phyloP scores from a whole-genome alignment of 176 grass and related monocot genomes.

The Rhynchospora pubera region DNA sequence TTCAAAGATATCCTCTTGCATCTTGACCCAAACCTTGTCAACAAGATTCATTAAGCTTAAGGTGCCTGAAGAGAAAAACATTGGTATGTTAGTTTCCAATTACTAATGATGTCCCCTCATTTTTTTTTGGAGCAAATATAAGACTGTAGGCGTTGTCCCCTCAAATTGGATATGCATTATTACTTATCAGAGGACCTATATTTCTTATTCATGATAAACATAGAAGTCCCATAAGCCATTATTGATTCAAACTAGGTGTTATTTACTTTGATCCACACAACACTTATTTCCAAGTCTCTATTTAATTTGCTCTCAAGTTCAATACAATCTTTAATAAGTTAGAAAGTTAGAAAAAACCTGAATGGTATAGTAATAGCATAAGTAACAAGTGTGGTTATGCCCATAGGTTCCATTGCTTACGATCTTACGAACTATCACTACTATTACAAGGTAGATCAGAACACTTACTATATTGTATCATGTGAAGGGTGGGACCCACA shows the following conservation, averaged over 20 bases:
- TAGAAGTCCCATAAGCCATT: background rate
- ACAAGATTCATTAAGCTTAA: slow-evolving; percentile 60
- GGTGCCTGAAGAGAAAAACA: slow-evolving; percentile 50
- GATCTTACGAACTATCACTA: slow-evolving; percentile 10
- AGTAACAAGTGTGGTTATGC: background rate
- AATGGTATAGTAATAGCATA: background rate
- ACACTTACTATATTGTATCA: slow-evolving; percentile 78
- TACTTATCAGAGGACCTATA: background rate
- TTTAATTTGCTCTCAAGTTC: background rate
- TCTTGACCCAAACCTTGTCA: slow-evolving; percentile 47
- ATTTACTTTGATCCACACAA: background rate
- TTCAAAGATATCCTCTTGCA: slow-evolving; percentile 55
- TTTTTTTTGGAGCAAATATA: too few relatives aligned
- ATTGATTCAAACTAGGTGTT: background rate
- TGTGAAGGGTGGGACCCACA: slow-evolving; percentile 50
- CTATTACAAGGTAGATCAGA: slow-evolving; percentile 14
- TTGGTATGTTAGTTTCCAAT: background rate
- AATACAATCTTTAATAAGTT: background rate
- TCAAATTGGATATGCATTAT: background rate
- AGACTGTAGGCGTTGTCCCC: background rate
- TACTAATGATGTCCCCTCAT: too few relatives aligned
- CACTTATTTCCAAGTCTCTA: background rate
- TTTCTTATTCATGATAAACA: background rate
- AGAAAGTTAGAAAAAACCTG: too few relatives aligned
- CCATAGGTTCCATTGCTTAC: background rate